Evolutionary conservation across 768 basidiomycete genomes (phyloP), one percentile per base, ranked within the genome.

Genomic region (Mycena rebaudengoi): DNA sequence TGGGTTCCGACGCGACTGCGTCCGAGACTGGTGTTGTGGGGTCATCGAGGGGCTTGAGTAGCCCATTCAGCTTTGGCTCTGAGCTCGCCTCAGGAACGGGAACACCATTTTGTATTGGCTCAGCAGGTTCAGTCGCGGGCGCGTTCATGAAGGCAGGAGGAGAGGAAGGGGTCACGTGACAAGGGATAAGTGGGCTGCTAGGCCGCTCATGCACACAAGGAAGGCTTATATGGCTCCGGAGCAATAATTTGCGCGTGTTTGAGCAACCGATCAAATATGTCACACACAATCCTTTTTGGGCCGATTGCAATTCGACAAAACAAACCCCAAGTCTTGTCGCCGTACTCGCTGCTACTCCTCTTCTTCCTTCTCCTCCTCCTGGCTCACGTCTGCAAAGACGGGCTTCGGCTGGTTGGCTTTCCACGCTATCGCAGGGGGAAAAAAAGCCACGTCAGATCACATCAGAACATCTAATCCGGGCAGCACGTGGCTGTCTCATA

Each of bases 371-470:
- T 85, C 81, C 65, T 88, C 86, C 64, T 88, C 86, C 67, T 86
- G 83, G 54, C 85, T 80, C 69, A 85, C 85, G 62, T 87, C 80
- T 49, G 88, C 86, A 74, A 96, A 96, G 62, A 97, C 92, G 0
- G 95, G 87, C 75, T 89, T 88, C 56, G 95, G 94, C 74, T 96
- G 94, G 78, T 91, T 95, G 71, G 81, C 77, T 78, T 83, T 86
- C 94, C 95, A 95, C 37, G 95, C 94, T 96, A 81, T 68, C 71
- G 79, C 79, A 76, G 78, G 82, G 75, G 79, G 78, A 80, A 77
- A 80, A 82, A 74, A 79, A 81, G 87, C 84, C 86, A 89, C 87
- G 87, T 90, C 86, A 88, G 86, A 72, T 73, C 76, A 70, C 78
- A 82, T 75, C 75, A 81, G 77, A 80, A 78, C 70, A 79, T 67